Evolutionary conservation across 177 flowering plant species (phyloP), one percentile per base, ranked within the genome.

Genomic region (Vitis hybrid): DNA sequence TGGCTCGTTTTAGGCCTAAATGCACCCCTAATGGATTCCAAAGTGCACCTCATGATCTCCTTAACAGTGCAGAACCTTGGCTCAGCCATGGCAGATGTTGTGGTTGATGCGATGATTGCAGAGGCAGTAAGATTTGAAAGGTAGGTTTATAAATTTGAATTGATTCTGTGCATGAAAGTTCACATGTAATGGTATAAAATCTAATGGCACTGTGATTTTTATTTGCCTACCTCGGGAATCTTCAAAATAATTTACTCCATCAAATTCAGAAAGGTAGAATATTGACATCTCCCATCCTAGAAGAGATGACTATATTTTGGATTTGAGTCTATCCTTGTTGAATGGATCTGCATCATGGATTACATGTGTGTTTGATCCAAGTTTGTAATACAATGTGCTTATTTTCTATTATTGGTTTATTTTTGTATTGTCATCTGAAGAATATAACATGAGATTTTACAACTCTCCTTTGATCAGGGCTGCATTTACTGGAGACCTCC

Each of bases 1-100:
- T 93, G 98, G 98, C 79, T 86, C 67, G 49, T 90, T 69, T 71
- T 93, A 52, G 92, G 98, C 58, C 72, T 84, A 39, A 81, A 74
- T 60, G 59, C 63, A 39, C 72, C 80, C 55, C 58, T 86, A 60
- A 86, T 94, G 80, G 82, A 84, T 80, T 88, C 92, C 19, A 80
- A 59, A 63, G 66, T 75, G 77, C 81, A 81, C 56, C 86, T 94
- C 51, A 83, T 78, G 74, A 68, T 87, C 64, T 78, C 91, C 32
- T 84, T 94, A 75, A 90, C 98, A 19, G 57, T 84, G 45, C 98
- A 94, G 76, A 92, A 90, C 72, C 57, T 92, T 60, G 98, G 98
- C 30, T 88, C 98, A 26, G 98, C 98, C 57, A 92, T 91, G 93
- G 88, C 98, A 30, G 98, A 94, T 89, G 97, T 94, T 62, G 98